Evolutionary conservation across 768 basidiomycete genomes (phyloP), one percentile per base, ranked within the genome.

Genomic region (Coprinopsis cinerea): DNA sequence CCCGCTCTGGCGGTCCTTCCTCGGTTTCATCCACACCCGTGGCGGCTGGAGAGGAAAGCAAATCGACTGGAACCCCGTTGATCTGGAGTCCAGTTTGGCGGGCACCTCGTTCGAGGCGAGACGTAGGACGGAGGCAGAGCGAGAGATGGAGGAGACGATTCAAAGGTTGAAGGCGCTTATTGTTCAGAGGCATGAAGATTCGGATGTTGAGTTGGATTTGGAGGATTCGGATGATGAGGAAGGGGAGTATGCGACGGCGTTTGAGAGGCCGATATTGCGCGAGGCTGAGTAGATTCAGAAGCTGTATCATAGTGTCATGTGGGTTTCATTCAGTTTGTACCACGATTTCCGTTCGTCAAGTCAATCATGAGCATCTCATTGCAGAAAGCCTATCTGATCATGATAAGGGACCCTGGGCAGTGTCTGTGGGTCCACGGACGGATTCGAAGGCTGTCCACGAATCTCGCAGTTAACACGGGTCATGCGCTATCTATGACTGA

Each of bases 1-100:
- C 56, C 75, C 74, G 0, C 62, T 82, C 1, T 85, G 83, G 83
- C 67, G 78, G 7, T 58, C 60, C 0, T 83, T 85, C 70, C 58
- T 85, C 50, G 81, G 81, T 59, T 80, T 75, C 54, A 67, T 83
- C 20, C 62, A 77, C 53, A 32, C 47, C 11, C 62, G 67, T 44
- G 70, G 75, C 1, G 83, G 83, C 0, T 82, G 79, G 78, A 72
- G 52, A 18, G 83, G 82, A 15, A 62, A 57, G 53, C 44, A 56
- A 39, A 61, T 64, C 15, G 62, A 63, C 42, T 67, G 67, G 66
- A 57, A 67, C 42, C 65, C 74, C 1, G 27, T 47, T 6, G 62
- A 53, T 20, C 67, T 77, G 10, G 49, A 59, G 20, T 59, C 58
- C 34, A 55, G 56, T 9, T 75, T 73, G 47, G 73, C 62, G 45